Evolutionary conservation across 169 alveolate genomes (phyloP).

Genomic region (Plasmodium cynomolgi): DNA sequence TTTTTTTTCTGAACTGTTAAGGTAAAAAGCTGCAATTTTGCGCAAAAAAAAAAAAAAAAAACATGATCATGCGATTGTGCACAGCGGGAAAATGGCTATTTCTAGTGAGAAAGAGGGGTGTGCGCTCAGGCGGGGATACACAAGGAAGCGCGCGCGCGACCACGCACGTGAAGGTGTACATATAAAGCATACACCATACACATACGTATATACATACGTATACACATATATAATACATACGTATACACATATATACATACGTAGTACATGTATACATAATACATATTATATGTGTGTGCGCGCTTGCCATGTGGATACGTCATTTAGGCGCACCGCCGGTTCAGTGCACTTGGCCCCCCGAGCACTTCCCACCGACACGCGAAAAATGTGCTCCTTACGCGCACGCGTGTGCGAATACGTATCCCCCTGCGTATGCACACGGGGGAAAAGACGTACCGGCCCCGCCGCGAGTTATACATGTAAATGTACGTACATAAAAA

Average conservation of each 20-base stretch:
- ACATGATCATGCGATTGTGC: slow-evolving; percentile 28
- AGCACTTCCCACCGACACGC: neutral
- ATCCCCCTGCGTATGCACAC: neutral
- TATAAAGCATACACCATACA: neutral
- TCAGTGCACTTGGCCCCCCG: neutral
- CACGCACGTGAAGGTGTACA: neutral
- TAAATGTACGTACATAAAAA: neutral
- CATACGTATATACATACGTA: neutral
- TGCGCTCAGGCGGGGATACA: slow-evolving; percentile 12
- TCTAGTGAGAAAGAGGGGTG: slow-evolving; percentile 3
- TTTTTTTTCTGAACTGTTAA: slow-evolving; percentile 61
- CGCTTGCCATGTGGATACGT: neutral
- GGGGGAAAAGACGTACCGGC: neutral
- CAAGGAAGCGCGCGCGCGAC: neutral
- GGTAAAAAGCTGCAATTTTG: slow-evolving; percentile 37
- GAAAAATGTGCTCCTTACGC: neutral
- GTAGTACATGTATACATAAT: neutral
- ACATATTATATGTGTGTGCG: neutral
- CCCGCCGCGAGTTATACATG: neutral
- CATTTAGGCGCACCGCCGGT: neutral
- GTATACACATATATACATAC: neutral
- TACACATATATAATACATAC: neutral
- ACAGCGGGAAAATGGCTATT: slow-evolving; percentile 28
- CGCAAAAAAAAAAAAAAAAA: slow-evolving; percentile 63
- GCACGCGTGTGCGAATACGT: neutral